Evolutionary conservation across 768 basidiomycete genomes (phyloP).

Genomic region (Psilocybe sp.): DNA sequence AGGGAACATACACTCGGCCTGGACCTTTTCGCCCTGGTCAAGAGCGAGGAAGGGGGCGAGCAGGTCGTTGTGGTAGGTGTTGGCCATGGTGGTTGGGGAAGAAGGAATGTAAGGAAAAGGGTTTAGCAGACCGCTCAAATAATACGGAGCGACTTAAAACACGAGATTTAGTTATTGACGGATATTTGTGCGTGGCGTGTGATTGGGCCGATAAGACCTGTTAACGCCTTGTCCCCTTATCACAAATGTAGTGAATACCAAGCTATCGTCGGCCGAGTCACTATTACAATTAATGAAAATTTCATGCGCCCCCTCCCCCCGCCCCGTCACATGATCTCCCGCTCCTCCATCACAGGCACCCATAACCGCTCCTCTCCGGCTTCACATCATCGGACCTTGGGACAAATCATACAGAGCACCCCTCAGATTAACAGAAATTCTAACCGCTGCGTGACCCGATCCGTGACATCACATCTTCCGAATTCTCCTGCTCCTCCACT

Average conservation of each 20-base stretch:
- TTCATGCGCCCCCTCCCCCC: conserved; percentile 1
- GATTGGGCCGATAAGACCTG: conserved; percentile 36
- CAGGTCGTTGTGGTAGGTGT: conserved; percentile 73
- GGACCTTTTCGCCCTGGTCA: conserved; percentile 86
- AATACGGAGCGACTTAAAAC: conserved; percentile 17
- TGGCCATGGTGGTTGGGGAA: conserved; percentile 28
- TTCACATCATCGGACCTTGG: conserved; percentile 40
- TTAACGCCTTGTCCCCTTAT: neutral
- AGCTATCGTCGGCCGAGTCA: neutral
- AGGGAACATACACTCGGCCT: conserved; percentile 81
- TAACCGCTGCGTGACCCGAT: conserved; percentile 73
- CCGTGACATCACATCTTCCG: conserved; percentile 78
- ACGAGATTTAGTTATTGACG: conserved; percentile 21
- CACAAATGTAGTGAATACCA: too few relatives aligned
- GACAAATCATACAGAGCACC: conserved; percentile 16
- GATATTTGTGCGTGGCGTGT: conserved; percentile 28
- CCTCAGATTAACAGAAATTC: conserved; percentile 23
- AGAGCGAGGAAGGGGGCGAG: conserved; percentile 89
- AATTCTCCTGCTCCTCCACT: conserved; percentile 82
- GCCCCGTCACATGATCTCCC: conserved; percentile 1
- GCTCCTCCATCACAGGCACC: neutral
- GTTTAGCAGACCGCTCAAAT: conserved; percentile 15
- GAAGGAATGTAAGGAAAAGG: conserved; percentile 18
- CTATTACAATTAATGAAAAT: neutral
- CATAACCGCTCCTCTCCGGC: neutral